phyloP scores from a whole-genome alignment of 371 early-diverging fungal genomes.

The Haplosporangium sp. region DNA sequence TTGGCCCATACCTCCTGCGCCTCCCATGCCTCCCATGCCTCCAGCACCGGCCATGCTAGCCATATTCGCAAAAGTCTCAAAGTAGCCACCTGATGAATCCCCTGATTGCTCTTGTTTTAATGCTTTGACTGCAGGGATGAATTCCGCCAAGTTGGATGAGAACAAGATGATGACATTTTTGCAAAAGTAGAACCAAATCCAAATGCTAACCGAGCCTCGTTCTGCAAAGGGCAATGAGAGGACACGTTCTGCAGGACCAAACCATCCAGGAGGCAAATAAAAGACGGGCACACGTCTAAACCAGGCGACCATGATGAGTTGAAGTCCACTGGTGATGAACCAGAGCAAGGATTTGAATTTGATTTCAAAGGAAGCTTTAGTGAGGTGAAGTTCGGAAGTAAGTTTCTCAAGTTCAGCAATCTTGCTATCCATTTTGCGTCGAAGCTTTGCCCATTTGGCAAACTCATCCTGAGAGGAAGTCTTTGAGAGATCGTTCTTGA shows the following conservation, averaged over 20 bases:
- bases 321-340: constrained; percentile 77
- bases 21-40: constrained; percentile 21
- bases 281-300: constrained; percentile 83
- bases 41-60: constrained; percentile 44
- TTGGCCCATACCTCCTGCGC: constrained; percentile 37
- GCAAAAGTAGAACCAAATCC: constrained; percentile 80
- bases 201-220: constrained; percentile 77
- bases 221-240: constrained; percentile 87
- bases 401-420: constrained; percentile 72
- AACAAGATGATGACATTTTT: constrained; percentile 64
- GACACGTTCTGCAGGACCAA: constrained; percentile 81
- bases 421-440: constrained; percentile 83
- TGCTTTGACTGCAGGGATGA: constrained; percentile 33
- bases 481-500: constrained; percentile 69
- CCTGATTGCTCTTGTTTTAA: constrained; percentile 35
- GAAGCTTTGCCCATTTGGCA: constrained; percentile 95
- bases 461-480: constrained; percentile 92
- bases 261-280: constrained; percentile 86
- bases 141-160: constrained; percentile 50
- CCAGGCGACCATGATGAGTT: constrained; percentile 74
- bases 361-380: constrained; percentile 82
- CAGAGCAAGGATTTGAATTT: constrained; percentile 81
- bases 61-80: constrained; percentile 52
- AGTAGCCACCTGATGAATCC: constrained; percentile 26
- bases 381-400: constrained; percentile 71